A percentile compares a stretch with the other conserved stretches of the same genome.
Evolutionary conservation across 371 early-diverging fungal species (phyloP).

Genomic region (Chytridiales sp.): DNA sequence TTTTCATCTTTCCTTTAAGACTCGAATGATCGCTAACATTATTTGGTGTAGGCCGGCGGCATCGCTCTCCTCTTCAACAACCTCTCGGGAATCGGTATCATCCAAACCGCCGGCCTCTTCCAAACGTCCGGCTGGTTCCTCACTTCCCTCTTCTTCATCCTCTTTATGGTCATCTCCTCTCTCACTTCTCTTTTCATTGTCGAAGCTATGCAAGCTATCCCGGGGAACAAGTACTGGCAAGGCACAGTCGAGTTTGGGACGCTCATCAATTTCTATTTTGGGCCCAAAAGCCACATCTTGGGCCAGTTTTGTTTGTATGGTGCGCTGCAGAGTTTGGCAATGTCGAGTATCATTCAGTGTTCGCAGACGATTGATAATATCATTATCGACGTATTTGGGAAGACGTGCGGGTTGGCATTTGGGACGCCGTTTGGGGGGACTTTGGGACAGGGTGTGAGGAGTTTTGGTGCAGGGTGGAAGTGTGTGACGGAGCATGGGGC

Average conservation of each 20-base stretch:
- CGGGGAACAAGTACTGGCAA: constrained; percentile 62
- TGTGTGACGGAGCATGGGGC: constrained; percentile 22
- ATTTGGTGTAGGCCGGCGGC: constrained; percentile 28
- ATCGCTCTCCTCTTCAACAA: constrained; percentile 49
- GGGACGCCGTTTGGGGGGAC: constrained; percentile 1
- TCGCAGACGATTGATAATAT: constrained; percentile 46
- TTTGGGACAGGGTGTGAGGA: constrained; percentile 11
- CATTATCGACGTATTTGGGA: constrained; percentile 44
- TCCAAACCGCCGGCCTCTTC: constrained; percentile 19
- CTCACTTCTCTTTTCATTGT: constrained; percentile 59
- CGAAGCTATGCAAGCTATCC: constrained; percentile 69
- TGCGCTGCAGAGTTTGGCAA: constrained; percentile 25
- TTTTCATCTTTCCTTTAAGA: not conserved
- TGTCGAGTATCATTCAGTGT: constrained; percentile 28
- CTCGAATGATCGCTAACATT: not conserved
- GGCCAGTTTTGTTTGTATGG: constrained; percentile 34
- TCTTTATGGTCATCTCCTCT: constrained; percentile 39
- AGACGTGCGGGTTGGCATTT: constrained; percentile 44
- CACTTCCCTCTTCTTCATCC: constrained; percentile 33
- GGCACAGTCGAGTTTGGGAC: constrained; percentile 44
- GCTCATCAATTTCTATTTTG: constrained; percentile 27
- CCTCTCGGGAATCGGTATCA: constrained; percentile 46
- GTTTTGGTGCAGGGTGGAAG: constrained; percentile 2
- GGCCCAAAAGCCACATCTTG: constrained; percentile 21
- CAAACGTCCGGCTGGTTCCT: constrained; percentile 41